Evolutionary conservation across 768 basidiomycete genomes (phyloP).

Genomic region (Termitomyces sp.): DNA sequence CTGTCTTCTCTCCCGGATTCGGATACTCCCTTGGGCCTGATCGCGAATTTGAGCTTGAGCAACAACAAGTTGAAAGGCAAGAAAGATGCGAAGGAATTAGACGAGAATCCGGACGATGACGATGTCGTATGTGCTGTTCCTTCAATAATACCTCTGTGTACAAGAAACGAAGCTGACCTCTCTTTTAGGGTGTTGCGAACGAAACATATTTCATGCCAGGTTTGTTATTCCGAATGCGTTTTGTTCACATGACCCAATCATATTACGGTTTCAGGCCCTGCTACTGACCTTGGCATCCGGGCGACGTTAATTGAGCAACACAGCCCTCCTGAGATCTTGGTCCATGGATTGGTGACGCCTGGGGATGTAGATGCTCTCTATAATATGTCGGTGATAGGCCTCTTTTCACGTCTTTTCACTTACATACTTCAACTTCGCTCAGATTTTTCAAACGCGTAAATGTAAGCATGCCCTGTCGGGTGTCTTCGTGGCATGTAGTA

Average conservation of each 20-base stretch:
- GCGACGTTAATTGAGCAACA: constrained; percentile 72
- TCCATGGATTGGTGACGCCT: constrained; percentile 73
- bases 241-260: not conserved
- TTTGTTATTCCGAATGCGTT: constrained; percentile 17
- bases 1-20: constrained; percentile 57
- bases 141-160: not conserved
- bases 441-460: constrained; percentile 73
- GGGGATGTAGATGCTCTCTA: constrained; percentile 83
- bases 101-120: constrained; percentile 49
- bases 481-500: not conserved
- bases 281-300: constrained; percentile 64
- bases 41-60: constrained; percentile 67
- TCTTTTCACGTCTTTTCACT: not conserved
- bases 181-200: constrained; percentile 68
- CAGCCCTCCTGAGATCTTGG: constrained; percentile 75
- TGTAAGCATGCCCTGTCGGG: constrained; percentile 32
- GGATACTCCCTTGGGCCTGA: constrained; percentile 69
- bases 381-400: constrained; percentile 52
- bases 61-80: constrained; percentile 43
- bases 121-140: constrained; percentile 46
- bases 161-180: not conserved
- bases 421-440: constrained; percentile 2
- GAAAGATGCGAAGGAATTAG: constrained; percentile 33
- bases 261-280: constrained; percentile 44
- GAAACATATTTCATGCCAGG: constrained; percentile 79